Evolutionary conservation across 78 protist species (phyloP).

Genomic region (Trichosphaerium sp.): DNA sequence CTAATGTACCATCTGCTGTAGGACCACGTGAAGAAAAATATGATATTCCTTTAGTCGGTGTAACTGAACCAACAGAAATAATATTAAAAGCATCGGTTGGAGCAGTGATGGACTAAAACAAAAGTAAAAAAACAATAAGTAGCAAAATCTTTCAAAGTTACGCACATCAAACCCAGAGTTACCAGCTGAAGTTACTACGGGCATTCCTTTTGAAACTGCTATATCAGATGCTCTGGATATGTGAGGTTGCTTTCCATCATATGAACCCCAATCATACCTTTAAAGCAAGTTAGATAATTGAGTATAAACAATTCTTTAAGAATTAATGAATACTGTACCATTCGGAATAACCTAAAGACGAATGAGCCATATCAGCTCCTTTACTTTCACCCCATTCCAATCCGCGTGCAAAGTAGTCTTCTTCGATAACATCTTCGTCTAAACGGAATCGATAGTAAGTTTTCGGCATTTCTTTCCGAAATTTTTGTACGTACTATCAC

Average conservation of each 20-base stretch:
- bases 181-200: conserved; percentile 32
- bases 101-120: conserved; percentile 27
- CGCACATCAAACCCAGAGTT: conserved; percentile 12
- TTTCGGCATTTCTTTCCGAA: background rate
- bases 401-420: conserved; percentile 26
- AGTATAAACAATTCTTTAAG: no score
- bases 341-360: conserved; percentile 26
- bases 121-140: no score
- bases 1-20: conserved; percentile 27
- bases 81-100: conserved; percentile 36
- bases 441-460: background rate
- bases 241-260: background rate
- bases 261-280: no score
- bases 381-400: conserved; percentile 35
- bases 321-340: conserved; percentile 32
- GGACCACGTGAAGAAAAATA: conserved; percentile 30
- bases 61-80: conserved; percentile 24
- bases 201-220: conserved; percentile 27
- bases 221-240: conserved; percentile 22
- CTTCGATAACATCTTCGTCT: conserved; percentile 18
- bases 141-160: no score
- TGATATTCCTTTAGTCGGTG: background rate
- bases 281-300: no score
- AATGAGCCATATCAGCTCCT: conserved; percentile 24
- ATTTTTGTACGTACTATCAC: background rate